phyloP scores from a whole-genome alignment of 2,329 filamentous ascomycete species.

The Xylogone sp. region DNA sequence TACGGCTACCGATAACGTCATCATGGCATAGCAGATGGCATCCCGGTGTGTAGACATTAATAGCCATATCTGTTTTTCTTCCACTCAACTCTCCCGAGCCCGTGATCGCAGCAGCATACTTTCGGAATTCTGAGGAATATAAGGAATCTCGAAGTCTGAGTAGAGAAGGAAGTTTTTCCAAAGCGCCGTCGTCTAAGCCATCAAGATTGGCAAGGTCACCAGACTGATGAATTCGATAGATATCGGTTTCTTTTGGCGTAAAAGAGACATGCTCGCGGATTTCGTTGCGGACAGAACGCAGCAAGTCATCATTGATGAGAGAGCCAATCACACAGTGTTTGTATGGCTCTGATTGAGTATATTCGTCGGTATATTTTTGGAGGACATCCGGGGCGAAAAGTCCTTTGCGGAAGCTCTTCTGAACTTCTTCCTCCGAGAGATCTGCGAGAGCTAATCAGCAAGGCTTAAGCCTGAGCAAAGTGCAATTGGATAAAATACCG shows the following conservation, averaged over 20 bases:
- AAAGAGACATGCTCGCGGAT: conserved; percentile 90
- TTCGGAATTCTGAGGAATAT: conserved; percentile 85
- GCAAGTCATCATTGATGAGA: conserved; percentile 74
- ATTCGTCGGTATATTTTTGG: conserved; percentile 55
- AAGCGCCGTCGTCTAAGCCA: conserved; percentile 80
- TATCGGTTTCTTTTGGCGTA: conserved; percentile 97
- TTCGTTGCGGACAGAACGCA: conserved; percentile 83
- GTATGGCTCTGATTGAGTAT: conserved; percentile 68
- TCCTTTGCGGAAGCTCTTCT: conserved; percentile 55
- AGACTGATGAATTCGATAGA: conserved; percentile 99
- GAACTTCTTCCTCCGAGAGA: conserved; percentile 25
- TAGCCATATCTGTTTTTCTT: conserved; percentile 96
- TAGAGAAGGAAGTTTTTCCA: conserved; percentile 84
- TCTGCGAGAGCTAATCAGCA: conserved; percentile 17
- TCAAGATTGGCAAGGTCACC: conserved; percentile 96
- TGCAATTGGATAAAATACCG: conserved; percentile 26
- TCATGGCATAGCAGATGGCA: conserved; percentile 96
- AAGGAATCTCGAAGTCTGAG: conserved; percentile 88
- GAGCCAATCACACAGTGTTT: conserved; percentile 86
- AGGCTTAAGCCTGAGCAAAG: conserved; percentile 7
- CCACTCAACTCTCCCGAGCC: conserved; percentile 84
- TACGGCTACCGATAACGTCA: conserved; percentile 95
- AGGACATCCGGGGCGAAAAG: conserved; percentile 61
- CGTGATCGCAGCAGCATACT: conserved; percentile 84
- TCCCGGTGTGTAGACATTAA: conserved; percentile 96